These are phyloP conservation scores for Decorospora gaudefroyi DNA, from an alignment of 2,329 filamentous ascomycete species.

Conservation along the genomic window DNA sequence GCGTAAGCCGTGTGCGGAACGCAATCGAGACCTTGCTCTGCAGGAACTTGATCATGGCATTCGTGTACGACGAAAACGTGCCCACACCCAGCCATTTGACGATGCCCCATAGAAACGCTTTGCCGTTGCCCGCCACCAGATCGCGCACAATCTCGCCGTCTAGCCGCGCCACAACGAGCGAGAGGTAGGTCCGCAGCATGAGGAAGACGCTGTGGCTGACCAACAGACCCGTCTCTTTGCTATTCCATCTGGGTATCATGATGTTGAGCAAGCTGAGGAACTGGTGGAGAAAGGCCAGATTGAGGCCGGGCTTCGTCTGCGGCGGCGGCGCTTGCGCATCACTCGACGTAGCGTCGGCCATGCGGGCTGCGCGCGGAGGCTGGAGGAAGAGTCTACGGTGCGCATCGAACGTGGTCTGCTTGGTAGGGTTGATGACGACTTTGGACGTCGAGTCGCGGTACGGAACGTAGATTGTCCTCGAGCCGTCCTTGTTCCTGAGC, in stretches of 20 bases:
- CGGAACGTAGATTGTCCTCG: conserved; percentile 91
- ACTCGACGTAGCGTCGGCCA: conserved; percentile 62
- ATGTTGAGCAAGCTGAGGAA: conserved; percentile 96
- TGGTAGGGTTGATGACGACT: conserved; percentile 88
- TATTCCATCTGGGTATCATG: conserved; percentile 93
- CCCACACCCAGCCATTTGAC: conserved; percentile 95
- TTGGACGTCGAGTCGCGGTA: conserved; percentile 87
- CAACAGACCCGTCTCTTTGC: conserved; percentile 90
- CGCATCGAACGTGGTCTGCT: conserved; percentile 92
- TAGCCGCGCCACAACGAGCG: conserved; percentile 85
- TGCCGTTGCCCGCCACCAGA: conserved; percentile 91
- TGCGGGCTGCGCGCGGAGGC: conserved; percentile 79
- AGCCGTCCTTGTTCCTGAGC: conserved; percentile 90
- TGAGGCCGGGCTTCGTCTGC: conserved; percentile 90
- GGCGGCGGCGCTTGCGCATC: conserved; percentile 74
- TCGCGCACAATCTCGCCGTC: conserved; percentile 97
- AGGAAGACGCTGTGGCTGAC: conserved; percentile 88
- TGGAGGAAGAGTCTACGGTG: conserved; percentile 92
- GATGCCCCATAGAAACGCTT: conserved; percentile 84
- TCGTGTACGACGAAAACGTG: conserved; percentile 92
- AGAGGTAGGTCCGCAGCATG: conserved; percentile 90
- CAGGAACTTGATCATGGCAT: conserved; percentile 98
- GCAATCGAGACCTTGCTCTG: conserved; percentile 98
- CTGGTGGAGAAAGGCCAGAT: conserved; percentile 94
- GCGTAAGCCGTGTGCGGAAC: conserved; percentile 89